Conservation (phyloP, 139 green algal genomes). For the Micromonas commoda region DNA sequence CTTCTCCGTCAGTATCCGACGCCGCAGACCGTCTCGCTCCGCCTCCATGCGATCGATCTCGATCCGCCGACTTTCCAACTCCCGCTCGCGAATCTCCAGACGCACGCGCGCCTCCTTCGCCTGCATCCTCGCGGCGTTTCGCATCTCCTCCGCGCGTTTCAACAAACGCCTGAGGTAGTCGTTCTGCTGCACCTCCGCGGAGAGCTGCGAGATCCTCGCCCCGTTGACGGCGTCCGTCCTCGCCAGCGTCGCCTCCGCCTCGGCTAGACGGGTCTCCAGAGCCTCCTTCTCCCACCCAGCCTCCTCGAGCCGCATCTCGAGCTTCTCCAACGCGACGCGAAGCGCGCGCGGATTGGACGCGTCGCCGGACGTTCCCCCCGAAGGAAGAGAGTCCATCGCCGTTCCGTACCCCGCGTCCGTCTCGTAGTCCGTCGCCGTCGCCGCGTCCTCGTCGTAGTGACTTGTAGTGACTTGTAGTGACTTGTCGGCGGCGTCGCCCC, state of each 20-base stretch:
- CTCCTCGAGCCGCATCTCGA: not conserved
- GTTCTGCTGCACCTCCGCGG: not conserved
- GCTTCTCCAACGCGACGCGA: not conserved
- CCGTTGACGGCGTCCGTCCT: not conserved
- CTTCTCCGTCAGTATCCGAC: not conserved
- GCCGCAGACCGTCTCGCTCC: not conserved
- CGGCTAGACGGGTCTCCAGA: not conserved
- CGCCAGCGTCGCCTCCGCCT: constrained; percentile 8
- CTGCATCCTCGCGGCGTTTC: not conserved
- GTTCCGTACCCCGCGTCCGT: not conserved
- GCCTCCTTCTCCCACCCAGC: not conserved
- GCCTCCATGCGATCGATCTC: not conserved
- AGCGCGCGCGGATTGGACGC: not conserved
- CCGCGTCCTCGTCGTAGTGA: not conserved
- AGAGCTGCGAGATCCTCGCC: not conserved
- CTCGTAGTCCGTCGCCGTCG: not conserved
- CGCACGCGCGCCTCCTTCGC: constrained; percentile 1
- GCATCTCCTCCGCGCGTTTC: not conserved
- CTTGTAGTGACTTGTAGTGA: no score
- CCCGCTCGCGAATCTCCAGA: not conserved
- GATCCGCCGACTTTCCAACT: not conserved
- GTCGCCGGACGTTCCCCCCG: not conserved
- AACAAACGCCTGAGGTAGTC: not conserved
- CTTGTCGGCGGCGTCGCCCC: no score
- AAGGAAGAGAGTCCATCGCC: not conserved